Conservation (phyloP, 306 rosid species). For the cucumber (Cucumis sativus) region Cucumber_9930_V3 NC_026655.2:30371001-30371500, state of each 20-base stretch:
- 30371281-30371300: conserved; percentile 47
- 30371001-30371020: conserved; percentile 49
- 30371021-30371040: conserved; percentile 92
- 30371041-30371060: conserved; percentile 39
- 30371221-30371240: neutral
- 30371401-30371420: conserved; percentile 87
- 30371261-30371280: conserved; percentile 25
- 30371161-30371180: conserved; percentile 1
- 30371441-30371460: conserved; percentile 40
- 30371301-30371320: conserved; percentile 48
- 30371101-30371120: conserved; percentile 14
- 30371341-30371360: conserved; percentile 63
- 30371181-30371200: neutral
- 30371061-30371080: conserved; percentile 26
- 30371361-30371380: conserved; percentile 60
- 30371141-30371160: neutral
- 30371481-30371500: conserved; percentile 36
- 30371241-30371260: neutral
- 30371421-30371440: conserved; percentile 74
- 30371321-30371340: conserved; percentile 59
- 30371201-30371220: neutral
- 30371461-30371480: conserved; percentile 50
- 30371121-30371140: conserved; percentile 23
- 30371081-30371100: conserved; percentile 26
- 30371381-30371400: conserved; percentile 76